These are phyloP conservation scores for Cucurbita argyrosperma DNA, from an alignment of 306 rosid genomes.

Conservation along the genomic window DNA sequence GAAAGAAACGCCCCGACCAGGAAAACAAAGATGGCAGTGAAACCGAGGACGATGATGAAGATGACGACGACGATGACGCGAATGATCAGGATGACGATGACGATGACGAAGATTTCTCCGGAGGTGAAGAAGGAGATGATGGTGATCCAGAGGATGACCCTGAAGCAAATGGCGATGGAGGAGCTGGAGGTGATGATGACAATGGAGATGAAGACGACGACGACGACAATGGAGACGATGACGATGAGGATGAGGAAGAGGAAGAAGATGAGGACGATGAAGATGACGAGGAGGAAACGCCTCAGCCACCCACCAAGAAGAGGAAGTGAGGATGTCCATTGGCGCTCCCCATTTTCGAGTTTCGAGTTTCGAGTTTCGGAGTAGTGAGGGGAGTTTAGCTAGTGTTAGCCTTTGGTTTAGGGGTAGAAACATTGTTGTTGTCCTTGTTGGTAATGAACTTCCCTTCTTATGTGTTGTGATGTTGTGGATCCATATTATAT, in stretches of 20 bases:
- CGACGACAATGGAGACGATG: neutral
- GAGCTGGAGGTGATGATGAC: slow-evolving; percentile 41
- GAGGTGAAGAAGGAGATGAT: slow-evolving; percentile 43
- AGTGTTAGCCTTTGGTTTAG: slow-evolving; percentile 7
- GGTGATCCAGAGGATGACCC: slow-evolving; percentile 33
- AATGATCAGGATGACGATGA: slow-evolving; percentile 40
- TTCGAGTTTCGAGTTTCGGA: neutral
- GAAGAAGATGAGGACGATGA: slow-evolving; percentile 33
- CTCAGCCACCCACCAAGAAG: slow-evolving; percentile 71
- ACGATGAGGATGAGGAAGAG: slow-evolving; percentile 11
- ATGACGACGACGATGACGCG: slow-evolving; percentile 23
- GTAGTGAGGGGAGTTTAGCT: slow-evolving; percentile 20
- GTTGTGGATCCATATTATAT: slow-evolving; percentile 1
- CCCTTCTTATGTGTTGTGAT: neutral
- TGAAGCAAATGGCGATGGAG: slow-evolving; percentile 13
- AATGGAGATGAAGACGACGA: slow-evolving; percentile 20
- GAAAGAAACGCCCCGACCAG: slow-evolving; percentile 11
- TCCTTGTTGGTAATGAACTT: slow-evolving; percentile 9
- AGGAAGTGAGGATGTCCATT: slow-evolving; percentile 42
- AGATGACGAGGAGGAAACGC: slow-evolving; percentile 31
- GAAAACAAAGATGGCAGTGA: slow-evolving; percentile 77
- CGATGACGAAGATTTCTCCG: slow-evolving; percentile 53
- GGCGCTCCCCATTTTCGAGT: neutral
- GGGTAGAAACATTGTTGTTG: slow-evolving; percentile 13
- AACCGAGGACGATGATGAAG: slow-evolving; percentile 56